phyloP scores from a whole-genome alignment of 2,329 filamentous ascomycete species.

The Trichoderma asperellum region DNA sequence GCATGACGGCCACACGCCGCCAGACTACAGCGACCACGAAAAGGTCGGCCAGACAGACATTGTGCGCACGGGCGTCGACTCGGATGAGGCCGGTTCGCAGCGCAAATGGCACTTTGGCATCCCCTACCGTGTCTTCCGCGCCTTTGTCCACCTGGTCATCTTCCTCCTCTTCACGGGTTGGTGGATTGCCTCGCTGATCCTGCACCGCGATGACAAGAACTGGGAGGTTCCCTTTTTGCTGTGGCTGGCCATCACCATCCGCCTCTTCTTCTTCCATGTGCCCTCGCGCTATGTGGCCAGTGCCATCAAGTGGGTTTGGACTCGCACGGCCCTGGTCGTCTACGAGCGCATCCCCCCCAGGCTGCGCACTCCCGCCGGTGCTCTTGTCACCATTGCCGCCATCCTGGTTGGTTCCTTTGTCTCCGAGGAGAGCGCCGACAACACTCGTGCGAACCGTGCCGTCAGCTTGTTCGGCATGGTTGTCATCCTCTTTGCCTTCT shows the following conservation, averaged over 20 bases:
- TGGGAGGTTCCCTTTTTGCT: slow-evolving; percentile 86
- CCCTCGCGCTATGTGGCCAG: slow-evolving; percentile 67
- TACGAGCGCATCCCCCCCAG: slow-evolving; percentile 68
- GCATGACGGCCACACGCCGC: slow-evolving; percentile 35
- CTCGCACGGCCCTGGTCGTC: slow-evolving; percentile 61
- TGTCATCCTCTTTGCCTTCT: slow-evolving; percentile 71
- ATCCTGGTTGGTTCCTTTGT: slow-evolving; percentile 80
- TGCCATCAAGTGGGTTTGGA: slow-evolving; percentile 71
- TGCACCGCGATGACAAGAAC: slow-evolving; percentile 72
- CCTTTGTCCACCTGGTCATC: slow-evolving; percentile 52
- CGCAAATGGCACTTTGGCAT: slow-evolving; percentile 36
- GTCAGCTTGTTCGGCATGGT: slow-evolving; percentile 78
- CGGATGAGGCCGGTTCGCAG: slow-evolving; percentile 33
- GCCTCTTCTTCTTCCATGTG: slow-evolving; percentile 74
- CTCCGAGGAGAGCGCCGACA: slow-evolving; percentile 71
- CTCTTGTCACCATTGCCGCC: slow-evolving; percentile 65
- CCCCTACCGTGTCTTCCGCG: slow-evolving; percentile 52
- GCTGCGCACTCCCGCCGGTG: slow-evolving; percentile 66
- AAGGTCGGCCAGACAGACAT: slow-evolving; percentile 42
- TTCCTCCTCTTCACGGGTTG: slow-evolving; percentile 58
- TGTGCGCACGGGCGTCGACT: slow-evolving; percentile 38
- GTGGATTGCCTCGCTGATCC: slow-evolving; percentile 76
- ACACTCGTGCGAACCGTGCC: slow-evolving; percentile 78
- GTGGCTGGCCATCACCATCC: slow-evolving; percentile 74
- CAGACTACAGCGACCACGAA: slow-evolving; percentile 48